Evolutionary conservation across 1,284 basidiomycete species (phyloP).

Genomic region (Taiwanofungus camphoratus): DNA sequence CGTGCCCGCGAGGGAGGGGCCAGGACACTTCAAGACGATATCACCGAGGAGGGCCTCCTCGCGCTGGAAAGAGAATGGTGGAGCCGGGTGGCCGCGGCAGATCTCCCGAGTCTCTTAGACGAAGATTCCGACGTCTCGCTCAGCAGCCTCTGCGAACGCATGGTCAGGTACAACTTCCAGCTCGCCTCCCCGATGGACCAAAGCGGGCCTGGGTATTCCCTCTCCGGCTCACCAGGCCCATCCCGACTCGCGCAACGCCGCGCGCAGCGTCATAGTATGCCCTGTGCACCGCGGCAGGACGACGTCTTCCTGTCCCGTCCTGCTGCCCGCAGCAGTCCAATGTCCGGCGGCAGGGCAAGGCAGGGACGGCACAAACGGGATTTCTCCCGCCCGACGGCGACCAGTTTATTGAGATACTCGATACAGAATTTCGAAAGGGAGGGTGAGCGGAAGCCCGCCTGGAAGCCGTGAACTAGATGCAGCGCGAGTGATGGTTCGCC

Average conservation of each 20-base stretch:
- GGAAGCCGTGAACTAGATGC: conserved; percentile 8
- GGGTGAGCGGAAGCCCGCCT: not conserved
- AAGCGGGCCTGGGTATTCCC: not conserved
- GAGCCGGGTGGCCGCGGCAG: no score
- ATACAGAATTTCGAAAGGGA: no score
- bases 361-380: not conserved
- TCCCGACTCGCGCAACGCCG: not conserved
- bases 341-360: not conserved
- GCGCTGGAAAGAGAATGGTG: not conserved
- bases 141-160: no score
- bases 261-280: conserved; percentile 1
- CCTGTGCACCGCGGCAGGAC: conserved; percentile 4
- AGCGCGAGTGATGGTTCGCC: no score
- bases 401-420: no score
- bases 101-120: no score
- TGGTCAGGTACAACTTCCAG: no score
- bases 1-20: not conserved
- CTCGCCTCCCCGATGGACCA: not conserved
- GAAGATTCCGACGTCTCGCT: not conserved
- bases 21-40: not conserved
- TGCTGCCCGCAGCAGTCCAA: conserved; percentile 4
- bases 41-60: conserved; percentile 1
- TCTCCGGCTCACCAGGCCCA: not conserved
- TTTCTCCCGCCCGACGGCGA: not conserved
- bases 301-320: conserved; percentile 11